Percentiles rank a stretch among this genome's conserved stretches.
These are phyloP conservation scores for Linnemannia elongata DNA, from an alignment of 192 early-diverging fungal genomes.

Conservation along the genomic window DNA sequence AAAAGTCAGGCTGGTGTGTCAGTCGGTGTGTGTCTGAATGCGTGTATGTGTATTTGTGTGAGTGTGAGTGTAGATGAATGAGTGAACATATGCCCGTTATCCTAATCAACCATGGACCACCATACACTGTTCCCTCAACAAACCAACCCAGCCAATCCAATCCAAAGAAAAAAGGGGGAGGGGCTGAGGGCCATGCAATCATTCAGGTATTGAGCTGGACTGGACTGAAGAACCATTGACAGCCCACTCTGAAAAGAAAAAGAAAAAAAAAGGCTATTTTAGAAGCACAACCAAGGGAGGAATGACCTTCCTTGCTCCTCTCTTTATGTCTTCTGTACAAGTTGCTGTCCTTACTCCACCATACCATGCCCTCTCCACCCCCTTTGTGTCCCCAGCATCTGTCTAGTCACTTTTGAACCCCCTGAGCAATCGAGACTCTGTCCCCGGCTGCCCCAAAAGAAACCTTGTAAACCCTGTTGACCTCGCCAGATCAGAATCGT, in stretches of 20 bases:
- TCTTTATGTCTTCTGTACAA: neutral
- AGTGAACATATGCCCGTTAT: too few relatives aligned
- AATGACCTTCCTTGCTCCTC: neutral
- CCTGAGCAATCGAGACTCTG: too few relatives aligned
- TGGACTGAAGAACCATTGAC: neutral
- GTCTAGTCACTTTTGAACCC: neutral
- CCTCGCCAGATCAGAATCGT: neutral
- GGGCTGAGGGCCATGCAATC: too few relatives aligned
- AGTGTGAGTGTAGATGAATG: neutral
- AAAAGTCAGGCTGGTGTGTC: neutral
- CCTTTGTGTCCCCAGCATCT: neutral
- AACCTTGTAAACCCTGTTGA: neutral
- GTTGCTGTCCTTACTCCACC: neutral
- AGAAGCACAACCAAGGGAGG: neutral
- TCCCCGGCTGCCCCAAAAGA: neutral
- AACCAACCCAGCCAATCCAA: too few relatives aligned
- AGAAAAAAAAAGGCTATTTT: slow-evolving; percentile 6
- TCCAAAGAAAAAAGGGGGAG: too few relatives aligned
- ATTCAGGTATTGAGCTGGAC: too few relatives aligned
- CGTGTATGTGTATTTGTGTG: neutral
- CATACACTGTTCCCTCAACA: too few relatives aligned
- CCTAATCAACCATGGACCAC: too few relatives aligned
- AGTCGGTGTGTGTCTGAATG: neutral
- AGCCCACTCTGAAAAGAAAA: neutral
- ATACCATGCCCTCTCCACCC: neutral